Percentiles rank a stretch among this genome's conserved stretches.
Evolutionary conservation across 768 basidiomycete species (phyloP).

Genomic region (Porpolomopsis calyptriformis): DNA sequence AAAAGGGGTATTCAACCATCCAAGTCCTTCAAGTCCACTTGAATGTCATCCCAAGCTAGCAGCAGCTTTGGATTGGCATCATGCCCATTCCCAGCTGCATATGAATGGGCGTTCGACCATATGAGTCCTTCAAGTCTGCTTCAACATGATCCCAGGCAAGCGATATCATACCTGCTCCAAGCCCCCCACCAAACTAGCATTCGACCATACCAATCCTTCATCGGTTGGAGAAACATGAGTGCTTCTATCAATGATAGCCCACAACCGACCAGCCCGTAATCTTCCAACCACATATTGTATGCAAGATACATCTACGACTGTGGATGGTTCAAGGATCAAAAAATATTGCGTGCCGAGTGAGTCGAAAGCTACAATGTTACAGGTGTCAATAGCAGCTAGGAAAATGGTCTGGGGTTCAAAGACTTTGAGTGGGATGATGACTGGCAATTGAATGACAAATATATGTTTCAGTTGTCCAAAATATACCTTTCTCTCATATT

Average conservation of each 20-base stretch:
- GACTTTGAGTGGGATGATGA: conserved; percentile 10
- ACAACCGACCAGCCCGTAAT: conserved; percentile 11
- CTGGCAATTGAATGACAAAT: conserved; percentile 17
- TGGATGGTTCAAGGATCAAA: conserved; percentile 10
- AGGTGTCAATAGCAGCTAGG: conserved; percentile 17
- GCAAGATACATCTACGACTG: conserved; percentile 19
- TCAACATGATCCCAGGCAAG: neutral
- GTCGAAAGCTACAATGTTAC: conserved; percentile 6
- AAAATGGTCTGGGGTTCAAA: conserved; percentile 12
- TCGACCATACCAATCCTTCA: neutral
- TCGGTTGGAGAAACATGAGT: neutral
- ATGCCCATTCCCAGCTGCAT: too few relatives aligned
- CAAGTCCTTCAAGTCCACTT: too few relatives aligned
- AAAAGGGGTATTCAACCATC: too few relatives aligned
- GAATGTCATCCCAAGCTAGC: too few relatives aligned
- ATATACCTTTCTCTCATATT: conserved; percentile 14
- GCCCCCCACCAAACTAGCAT: neutral
- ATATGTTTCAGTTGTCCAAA: conserved; percentile 27
- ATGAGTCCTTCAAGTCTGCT: too few relatives aligned
- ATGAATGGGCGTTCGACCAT: too few relatives aligned
- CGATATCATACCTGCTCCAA: neutral
- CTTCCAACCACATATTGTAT: conserved; percentile 21
- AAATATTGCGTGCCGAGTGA: conserved; percentile 16
- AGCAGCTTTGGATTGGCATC: too few relatives aligned
- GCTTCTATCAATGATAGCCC: conserved; percentile 19